A percentile compares a stretch with the other conserved stretches of the same genome.
Evolutionary conservation across 495 filamentous ascomycete species (phyloP).

Genomic region (Copromyces sp.): DNA sequence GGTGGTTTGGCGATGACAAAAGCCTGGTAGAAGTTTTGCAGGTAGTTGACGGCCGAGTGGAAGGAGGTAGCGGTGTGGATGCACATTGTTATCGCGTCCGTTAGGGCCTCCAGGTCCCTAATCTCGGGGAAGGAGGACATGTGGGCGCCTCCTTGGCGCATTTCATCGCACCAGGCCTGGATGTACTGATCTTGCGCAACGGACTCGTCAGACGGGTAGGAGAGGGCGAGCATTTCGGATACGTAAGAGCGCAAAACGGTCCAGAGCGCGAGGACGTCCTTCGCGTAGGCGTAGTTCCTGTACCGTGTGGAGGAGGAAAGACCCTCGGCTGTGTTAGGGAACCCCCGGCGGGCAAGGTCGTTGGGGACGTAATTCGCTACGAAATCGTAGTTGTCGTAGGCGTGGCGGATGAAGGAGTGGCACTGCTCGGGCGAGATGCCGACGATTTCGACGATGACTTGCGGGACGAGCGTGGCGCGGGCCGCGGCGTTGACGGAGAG

Average conservation of each 20-base stretch:
- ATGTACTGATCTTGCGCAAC: constrained; percentile 24
- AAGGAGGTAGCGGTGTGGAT: constrained; percentile 41
- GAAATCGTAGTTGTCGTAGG: constrained; percentile 33
- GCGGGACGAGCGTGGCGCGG: constrained; percentile 33
- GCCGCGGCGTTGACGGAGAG: constrained; percentile 40
- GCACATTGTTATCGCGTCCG: constrained; percentile 62
- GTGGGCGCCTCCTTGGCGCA: constrained; percentile 17
- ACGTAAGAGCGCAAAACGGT: constrained; percentile 27
- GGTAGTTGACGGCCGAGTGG: constrained; percentile 41
- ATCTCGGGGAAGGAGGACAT: constrained; percentile 49
- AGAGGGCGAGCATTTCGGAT: constrained; percentile 16
- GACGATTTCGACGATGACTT: constrained; percentile 29
- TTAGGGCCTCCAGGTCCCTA: constrained; percentile 71
- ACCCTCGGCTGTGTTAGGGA: constrained; percentile 25
- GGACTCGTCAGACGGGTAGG: constrained; percentile 12
- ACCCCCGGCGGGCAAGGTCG: constrained; percentile 34
- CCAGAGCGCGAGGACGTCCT: constrained; percentile 35
- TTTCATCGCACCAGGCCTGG: constrained; percentile 28
- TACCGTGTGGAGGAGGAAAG: constrained; percentile 25
- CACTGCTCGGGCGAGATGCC: constrained; percentile 22
- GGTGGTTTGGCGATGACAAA: constrained; percentile 39
- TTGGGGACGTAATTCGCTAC: constrained; percentile 33
- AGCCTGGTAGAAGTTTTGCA: constrained; percentile 39
- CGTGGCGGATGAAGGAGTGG: constrained; percentile 21
- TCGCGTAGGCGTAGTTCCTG: constrained; percentile 39